Conservation (phyloP, 495 filamentous ascomycete genomes). For the Penicillium mononematosum region DNA sequence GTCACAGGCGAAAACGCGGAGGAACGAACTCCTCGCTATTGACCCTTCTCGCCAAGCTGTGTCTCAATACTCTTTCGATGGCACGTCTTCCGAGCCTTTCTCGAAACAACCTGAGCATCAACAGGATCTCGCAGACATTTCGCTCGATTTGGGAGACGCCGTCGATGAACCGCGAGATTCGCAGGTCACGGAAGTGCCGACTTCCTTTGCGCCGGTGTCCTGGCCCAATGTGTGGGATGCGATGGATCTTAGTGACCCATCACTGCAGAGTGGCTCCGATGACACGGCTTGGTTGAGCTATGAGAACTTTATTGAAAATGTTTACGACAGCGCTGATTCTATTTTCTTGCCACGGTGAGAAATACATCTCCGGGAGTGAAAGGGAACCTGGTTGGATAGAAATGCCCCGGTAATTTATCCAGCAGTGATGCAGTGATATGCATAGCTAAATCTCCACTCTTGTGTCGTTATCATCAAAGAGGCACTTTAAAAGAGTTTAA, state of each 20-base stretch:
- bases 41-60: conserved; percentile 4
- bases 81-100: not conserved
- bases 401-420: not conserved
- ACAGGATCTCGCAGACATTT: not conserved
- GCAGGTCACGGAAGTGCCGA: not conserved
- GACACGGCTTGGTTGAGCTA: conserved; percentile 36
- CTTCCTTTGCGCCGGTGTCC: conserved; percentile 15
- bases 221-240: conserved; percentile 38
- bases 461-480: not conserved
- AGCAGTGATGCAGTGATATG: not conserved
- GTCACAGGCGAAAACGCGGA: conserved; percentile 33
- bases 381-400: not conserved
- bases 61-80: not conserved
- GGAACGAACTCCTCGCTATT: conserved; percentile 20
- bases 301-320: conserved; percentile 36
- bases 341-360: conserved; percentile 22
- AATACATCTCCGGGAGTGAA: not conserved
- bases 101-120: not conserved
- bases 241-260: conserved; percentile 24
- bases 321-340: conserved; percentile 29
- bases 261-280: conserved; percentile 6
- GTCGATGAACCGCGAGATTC: not conserved
- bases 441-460: not conserved
- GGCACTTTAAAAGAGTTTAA: not conserved
- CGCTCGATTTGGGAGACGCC: not conserved